Evolutionary conservation across 2,329 filamentous ascomycete species (phyloP), one percentile per base, ranked within the genome.

Genomic region (Sporothrix inflata): DNA sequence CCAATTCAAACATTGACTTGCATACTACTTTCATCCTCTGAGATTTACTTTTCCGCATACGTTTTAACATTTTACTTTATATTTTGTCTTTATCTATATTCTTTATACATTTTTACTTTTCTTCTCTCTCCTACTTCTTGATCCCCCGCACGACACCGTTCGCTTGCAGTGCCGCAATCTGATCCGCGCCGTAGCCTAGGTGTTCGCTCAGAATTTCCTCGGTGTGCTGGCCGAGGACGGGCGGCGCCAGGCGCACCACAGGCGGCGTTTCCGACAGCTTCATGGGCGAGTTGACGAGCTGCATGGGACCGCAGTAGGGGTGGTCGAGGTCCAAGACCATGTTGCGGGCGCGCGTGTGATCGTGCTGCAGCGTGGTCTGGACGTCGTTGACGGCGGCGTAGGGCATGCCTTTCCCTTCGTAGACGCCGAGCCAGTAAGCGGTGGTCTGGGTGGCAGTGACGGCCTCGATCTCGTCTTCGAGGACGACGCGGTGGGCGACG

Each of bases 321-420:
- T 99, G 96, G 0, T 97, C 88, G 60, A 98, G 85, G 79, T 97
- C 92, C 16, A 93, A 89, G 0, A 99, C 92, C 96, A 99, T 99
- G 73, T 91, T 88, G 72, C 96, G 88, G 27, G 94, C 94, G 83
- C 83, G 84, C 83, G 94, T 94, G 81, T 99, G 96, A 74, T 91
- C 88, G 79, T 98, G 94, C 74, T 92, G 90, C 69, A 99, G 83
- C 0, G 96, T 93, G 24, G 86, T 88, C 80, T 96, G 92, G 8
- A 99, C 90, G 78, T 99, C 95, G 79, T 98, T 99, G 76, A 99
- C 92, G 0, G 95, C 94, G 0, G 95, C 79, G 65, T 96, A 99
- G 0, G 96, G 96, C 90, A 99, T 90, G 5, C 96, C 96, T 73
- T 88, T 92, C n/a, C 93, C 94, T 77, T 98, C 94, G 60, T 98